Base-by-base conservation (phyloP, 202 grass and related monocot genomes). In the Elaeis oleifera region DNA sequence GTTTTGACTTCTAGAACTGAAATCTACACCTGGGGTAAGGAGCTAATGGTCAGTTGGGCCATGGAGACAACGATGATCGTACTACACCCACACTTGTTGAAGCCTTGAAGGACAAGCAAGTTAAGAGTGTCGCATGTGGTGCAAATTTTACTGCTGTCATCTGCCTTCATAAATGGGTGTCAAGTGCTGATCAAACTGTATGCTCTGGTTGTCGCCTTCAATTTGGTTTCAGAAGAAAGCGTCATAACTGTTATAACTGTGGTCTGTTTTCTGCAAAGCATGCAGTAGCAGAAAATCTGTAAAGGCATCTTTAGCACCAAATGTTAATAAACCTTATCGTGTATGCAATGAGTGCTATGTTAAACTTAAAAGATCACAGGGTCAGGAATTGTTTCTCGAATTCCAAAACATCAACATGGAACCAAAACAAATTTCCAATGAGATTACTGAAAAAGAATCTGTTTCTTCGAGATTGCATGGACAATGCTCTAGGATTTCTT, bases 161-260 rank as follows among this genome's bases (percentile, higher is more conserved):
- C 27, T 87, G 77, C 76, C 71, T 81, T 13, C 83, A 82, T 51
- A 92, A 77, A 49, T 77, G 68, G 69, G 67, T 60, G 18, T 82
- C 74, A 56, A 74, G 78, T 76, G 64, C 82, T 24, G 88, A 92
- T 54, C 88, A 92, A 24, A 79, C 84, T 4, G n/a, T 74, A 29
- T 92, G 88, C 59, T 81, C 74, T 52, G 80, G 83, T 26, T 92
- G 84, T 73, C 71, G 25, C 53, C 67, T 76, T 27, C 83, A 64
- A 20, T 92, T 92, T 57, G 60, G 63, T 70, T 92, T 87, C 49
- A 73, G 71, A 84, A 81, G 84, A 78, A 92, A 77, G 53, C 67
- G 84, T 17, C 84, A 87, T 65, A 92, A 87, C 54, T 91, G 88
- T 61, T 92, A 92, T 61, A 87, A 92, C 22, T 92, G 88, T 6